Base-by-base conservation (phyloP, 139 green algal genomes). In the Chlamydomonas asymmetrica region DNA sequence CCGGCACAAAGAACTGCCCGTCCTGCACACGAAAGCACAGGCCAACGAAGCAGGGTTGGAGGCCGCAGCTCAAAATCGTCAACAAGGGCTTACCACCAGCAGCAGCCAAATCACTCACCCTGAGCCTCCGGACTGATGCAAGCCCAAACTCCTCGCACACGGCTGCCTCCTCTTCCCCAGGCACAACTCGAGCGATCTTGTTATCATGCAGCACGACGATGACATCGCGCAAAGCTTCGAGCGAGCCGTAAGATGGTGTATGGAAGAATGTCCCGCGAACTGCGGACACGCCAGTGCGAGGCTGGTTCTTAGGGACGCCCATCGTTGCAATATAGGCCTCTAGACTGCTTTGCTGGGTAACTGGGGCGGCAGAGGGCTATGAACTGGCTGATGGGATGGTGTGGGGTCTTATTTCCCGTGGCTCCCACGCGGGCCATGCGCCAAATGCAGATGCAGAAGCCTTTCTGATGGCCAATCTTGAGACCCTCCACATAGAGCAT, bases 1-100 rank as follows among this genome's bases (percentile, higher is more conserved):
- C 81, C 52, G 81, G 81, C 31, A 87, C 64, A 16, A 87, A 66
- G 63, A 83, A 87, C 48, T 87, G 66, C 4, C 81, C 81, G n/a
- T 79, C 73, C 69, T 79, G 64, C 27, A 60, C 22, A 25, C 3
- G 8, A 66, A 66, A 32, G 31, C n/a, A 41, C 60, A 45, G 31
- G 5, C 60, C 31, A 29, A 66, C 60, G 32, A 18, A n/a, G 60
- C n/a, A 27, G 34, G 27, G 34, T 50, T 16, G 10, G 16, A 35
- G n/a, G 20, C 32, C 48, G 62, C n/a, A 29, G 35, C 57, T 20
- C 27, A 65, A 39, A 65, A 16, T 37, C 57, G 31, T 22, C 25
- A 39, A 49, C 8, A 25, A 29, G n/a, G 35, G 63, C 32, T 16
- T 34, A 69, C 48, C 31, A 9, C 13, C 63, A 37, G 9, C 5